Evolutionary conservation across 1,139 yeast genomes (phyloP), one percentile per base, ranked within the genome.

Genomic region (Blastobotrys petasosporus): DNA sequence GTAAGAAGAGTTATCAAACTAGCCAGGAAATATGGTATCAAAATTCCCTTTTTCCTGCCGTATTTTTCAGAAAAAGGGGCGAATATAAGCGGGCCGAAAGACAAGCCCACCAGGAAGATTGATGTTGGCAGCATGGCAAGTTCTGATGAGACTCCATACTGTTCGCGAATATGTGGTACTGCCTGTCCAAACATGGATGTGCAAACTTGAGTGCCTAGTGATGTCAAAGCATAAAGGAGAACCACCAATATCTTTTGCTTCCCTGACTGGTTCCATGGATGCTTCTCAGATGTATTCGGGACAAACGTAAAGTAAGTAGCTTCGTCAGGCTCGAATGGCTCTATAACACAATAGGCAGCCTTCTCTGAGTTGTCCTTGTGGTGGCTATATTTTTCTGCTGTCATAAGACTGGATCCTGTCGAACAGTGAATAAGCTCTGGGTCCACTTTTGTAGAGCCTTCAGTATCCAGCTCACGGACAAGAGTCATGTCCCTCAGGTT

Each of bases 61-160:
- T 43, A 51, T 20, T 42, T 42, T 40, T 51, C 54, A 3, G 54
- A 49, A 12, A 49, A 31, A 11, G 54, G 54, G 0, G 54, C 55
- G 25, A 50, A 41, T 12, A 47, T 25, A 43, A 52, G 31, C 37
- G 54, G 54, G 1, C 55, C 54, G 9, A 51, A 17, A 3, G 52
- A 42, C 28, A 51, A 25, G 1, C 54, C 54, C 31, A 48, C 28
- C 53, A 51, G 49, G 42, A 46, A 51, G 25, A 50, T 41, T 3
- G 52, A 43, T 15, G 52, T 51, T 4, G 50, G 46, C 29, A 49
- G 44, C 42, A 47, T 48, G 10, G 54, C 50, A 3, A 45, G 47
- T 8, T 43, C 37, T n/a, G 15, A n/a, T 7, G 36, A 12, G 3
- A 50, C 43, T 10, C 32, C 33, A 32, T 39, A 46, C 28, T 34